Percentiles rank a stretch among this genome's conserved stretches.
Conservation (phyloP, 2,329 filamentous ascomycete species). For the Alternaria viburni region DNA sequence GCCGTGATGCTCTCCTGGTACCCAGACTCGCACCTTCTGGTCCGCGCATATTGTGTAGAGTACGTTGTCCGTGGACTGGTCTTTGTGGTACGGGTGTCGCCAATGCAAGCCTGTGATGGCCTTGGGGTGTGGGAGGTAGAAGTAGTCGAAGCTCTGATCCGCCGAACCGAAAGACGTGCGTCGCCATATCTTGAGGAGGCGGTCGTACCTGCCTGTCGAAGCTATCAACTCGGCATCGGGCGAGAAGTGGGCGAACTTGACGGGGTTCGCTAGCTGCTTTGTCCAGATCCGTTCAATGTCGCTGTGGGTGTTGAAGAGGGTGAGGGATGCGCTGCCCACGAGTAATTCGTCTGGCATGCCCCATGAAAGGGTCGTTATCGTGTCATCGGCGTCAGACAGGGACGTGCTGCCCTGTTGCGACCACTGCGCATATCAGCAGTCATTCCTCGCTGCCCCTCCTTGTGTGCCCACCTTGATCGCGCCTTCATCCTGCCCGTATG, state of each 20-base stretch:
- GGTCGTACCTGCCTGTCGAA: slow-evolving; percentile 77
- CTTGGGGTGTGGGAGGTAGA: slow-evolving; percentile 84
- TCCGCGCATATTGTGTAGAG: slow-evolving; percentile 90
- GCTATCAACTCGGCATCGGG: slow-evolving; percentile 88
- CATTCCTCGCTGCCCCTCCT: slow-evolving; percentile 1
- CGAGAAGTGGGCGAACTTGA: slow-evolving; percentile 78
- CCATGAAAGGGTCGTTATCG: slow-evolving; percentile 77
- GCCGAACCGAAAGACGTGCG: slow-evolving; percentile 82
- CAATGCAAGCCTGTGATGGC: slow-evolving; percentile 85
- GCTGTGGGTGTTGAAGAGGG: slow-evolving; percentile 68
- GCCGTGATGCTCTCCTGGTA: slow-evolving; percentile 73
- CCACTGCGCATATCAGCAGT: slow-evolving; percentile 56
- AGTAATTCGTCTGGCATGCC: slow-evolving; percentile 84
- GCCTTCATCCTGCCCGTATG: slow-evolving; percentile 72
- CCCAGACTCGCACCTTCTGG: slow-evolving; percentile 82
- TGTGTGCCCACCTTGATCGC: slow-evolving; percentile 69
- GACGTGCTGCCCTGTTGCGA: slow-evolving; percentile 66
- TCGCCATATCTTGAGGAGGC: slow-evolving; percentile 91
- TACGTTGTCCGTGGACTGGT: slow-evolving; percentile 82
- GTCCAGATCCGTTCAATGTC: slow-evolving; percentile 71
- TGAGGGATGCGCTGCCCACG: slow-evolving; percentile 72
- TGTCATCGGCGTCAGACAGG: slow-evolving; percentile 53
- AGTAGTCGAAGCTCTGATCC: slow-evolving; percentile 86
- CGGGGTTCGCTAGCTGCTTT: slow-evolving; percentile 73
- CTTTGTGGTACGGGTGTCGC: slow-evolving; percentile 77